Conservation (phyloP, 2,329 filamentous ascomycete genomes). For the Scedosporium dehoogii region DNA sequence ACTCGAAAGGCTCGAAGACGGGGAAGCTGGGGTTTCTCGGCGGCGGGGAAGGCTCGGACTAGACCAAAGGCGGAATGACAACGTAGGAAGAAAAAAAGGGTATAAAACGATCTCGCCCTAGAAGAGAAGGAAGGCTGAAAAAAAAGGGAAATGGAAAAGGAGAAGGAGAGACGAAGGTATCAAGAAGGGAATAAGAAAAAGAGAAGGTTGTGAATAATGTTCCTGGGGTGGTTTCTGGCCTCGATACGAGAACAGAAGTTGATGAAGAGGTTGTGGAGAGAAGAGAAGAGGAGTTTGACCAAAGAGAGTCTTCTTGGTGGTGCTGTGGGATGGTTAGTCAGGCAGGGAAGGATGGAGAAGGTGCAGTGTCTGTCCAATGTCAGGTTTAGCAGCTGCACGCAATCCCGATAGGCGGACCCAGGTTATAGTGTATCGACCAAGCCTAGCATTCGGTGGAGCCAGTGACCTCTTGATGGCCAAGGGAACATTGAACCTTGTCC, state of each 20-base stretch:
- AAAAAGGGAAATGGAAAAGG: slow-evolving; percentile 14
- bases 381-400: slow-evolving; percentile 4
- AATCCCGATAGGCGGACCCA: slow-evolving; percentile 1
- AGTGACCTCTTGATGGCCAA: background rate
- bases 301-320: slow-evolving; percentile 5
- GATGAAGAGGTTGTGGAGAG: slow-evolving; percentile 8
- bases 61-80: slow-evolving; percentile 9
- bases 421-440: background rate
- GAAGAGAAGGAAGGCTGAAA: slow-evolving; percentile 11
- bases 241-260: slow-evolving; percentile 9
- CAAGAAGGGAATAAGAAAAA: slow-evolving; percentile 18
- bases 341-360: background rate
- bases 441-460: background rate
- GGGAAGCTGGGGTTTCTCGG: slow-evolving; percentile 16
- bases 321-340: background rate
- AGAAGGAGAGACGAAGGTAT: slow-evolving; percentile 16
- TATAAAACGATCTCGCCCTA: slow-evolving; percentile 10
- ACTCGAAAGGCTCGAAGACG: slow-evolving; percentile 12
- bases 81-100: slow-evolving; percentile 15
- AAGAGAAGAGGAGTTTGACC: slow-evolving; percentile 11
- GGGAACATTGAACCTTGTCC: too few relatives aligned
- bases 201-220: slow-evolving; percentile 6
- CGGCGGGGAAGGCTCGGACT: slow-evolving; percentile 11
- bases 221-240: slow-evolving; percentile 7
- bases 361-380: background rate